Evolutionary conservation across 208 protist genomes (phyloP).

Genomic region (Crithidia expoeki): DNA sequence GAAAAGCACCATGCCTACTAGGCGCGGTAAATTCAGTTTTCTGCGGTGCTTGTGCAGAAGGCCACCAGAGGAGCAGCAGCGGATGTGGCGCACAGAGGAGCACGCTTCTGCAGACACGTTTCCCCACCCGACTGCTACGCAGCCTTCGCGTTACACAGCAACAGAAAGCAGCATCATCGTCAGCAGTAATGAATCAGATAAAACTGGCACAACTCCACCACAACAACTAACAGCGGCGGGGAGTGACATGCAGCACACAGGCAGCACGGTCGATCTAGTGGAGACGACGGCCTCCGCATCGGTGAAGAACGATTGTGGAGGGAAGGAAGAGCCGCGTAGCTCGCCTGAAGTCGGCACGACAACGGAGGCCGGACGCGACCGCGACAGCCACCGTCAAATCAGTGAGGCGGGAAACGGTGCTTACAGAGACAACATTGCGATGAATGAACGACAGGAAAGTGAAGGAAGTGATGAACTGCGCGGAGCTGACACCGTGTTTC

Average conservation of each 20-base stretch:
- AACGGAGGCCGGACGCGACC: slow-evolving; percentile 15
- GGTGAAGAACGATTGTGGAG: not conserved
- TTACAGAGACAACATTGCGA: not conserved
- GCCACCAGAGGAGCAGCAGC: slow-evolving; percentile 5
- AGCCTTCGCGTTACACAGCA: not conserved
- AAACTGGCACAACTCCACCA: not conserved
- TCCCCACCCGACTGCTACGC: not conserved
- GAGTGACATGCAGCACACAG: not conserved
- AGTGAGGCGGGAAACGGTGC: slow-evolving; percentile 4
- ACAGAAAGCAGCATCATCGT: not conserved
- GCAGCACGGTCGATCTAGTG: slow-evolving; percentile 1
- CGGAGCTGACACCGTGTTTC: not conserved
- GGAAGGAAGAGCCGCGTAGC: not conserved
- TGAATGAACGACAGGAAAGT: not conserved
- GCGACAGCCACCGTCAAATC: slow-evolving; percentile 1
- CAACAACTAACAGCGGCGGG: not conserved
- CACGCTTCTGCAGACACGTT: not conserved
- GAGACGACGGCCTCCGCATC: slow-evolving; percentile 7
- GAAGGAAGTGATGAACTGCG: not conserved
- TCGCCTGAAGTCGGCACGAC: slow-evolving; percentile 2
- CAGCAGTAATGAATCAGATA: not conserved
- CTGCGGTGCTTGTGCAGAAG: slow-evolving; percentile 11
- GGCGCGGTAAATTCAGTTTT: not conserved
- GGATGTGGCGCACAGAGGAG: slow-evolving; percentile 25
- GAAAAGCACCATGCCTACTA: no score